phyloP scores from a whole-genome alignment of 345 rosid genomes.

The Microthlaspi erraticum region DNA sequence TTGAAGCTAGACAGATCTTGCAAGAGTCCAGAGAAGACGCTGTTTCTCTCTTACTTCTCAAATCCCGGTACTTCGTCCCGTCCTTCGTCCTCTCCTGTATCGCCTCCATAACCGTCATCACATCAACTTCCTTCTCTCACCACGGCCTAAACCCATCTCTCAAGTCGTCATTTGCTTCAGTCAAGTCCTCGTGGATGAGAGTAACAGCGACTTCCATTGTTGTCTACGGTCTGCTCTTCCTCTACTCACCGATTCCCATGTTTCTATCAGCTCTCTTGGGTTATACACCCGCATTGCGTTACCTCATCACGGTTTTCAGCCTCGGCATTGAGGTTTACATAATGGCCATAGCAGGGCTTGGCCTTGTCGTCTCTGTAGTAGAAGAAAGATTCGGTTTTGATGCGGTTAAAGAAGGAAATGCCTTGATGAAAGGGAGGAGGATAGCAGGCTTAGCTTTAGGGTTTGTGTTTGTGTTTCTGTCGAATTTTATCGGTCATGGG shows the following conservation, averaged over 20 bases:
- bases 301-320: slow-evolving; percentile 44
- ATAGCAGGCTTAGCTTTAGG: slow-evolving; percentile 59
- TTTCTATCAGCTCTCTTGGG: slow-evolving; percentile 41
- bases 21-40: slow-evolving; percentile 67
- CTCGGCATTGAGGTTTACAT: slow-evolving; percentile 57
- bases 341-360: slow-evolving; percentile 64
- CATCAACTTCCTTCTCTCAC: slow-evolving; percentile 45
- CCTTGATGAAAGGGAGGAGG: slow-evolving; percentile 63
- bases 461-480: slow-evolving; percentile 49
- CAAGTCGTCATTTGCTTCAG: slow-evolving; percentile 36
- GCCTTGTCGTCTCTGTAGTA: slow-evolving; percentile 61
- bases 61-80: slow-evolving; percentile 55
- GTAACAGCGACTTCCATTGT: slow-evolving; percentile 58
- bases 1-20: slow-evolving; percentile 70
- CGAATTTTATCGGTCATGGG: slow-evolving; percentile 57
- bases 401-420: slow-evolving; percentile 58
- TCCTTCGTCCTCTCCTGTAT: slow-evolving; percentile 60
- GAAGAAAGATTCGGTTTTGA: slow-evolving; percentile 68
- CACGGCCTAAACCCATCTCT: slow-evolving; percentile 43
- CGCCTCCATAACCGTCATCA: slow-evolving; percentile 45
- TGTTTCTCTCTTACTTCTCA: slow-evolving; percentile 61
- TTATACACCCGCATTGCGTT: slow-evolving; percentile 31
- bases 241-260: slow-evolving; percentile 47
- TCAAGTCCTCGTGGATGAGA: slow-evolving; percentile 50
- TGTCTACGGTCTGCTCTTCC: slow-evolving; percentile 51